These are phyloP conservation scores for Keithomyces neogunnii DNA, from an alignment of 2,329 filamentous ascomycete genomes.

Conservation along the genomic window DNA sequence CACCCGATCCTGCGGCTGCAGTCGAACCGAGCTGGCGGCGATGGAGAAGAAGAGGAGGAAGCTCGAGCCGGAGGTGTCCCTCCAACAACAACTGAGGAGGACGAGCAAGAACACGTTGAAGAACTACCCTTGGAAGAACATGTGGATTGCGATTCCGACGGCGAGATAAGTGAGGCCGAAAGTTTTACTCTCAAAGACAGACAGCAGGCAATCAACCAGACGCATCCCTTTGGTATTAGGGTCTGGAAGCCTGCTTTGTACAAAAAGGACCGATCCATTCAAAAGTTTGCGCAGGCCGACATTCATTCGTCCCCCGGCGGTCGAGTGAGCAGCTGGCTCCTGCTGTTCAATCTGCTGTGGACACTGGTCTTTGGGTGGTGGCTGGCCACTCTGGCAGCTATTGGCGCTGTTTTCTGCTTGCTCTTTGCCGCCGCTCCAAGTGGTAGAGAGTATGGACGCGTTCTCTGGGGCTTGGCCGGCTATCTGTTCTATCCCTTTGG, in stretches of 20 bases:
- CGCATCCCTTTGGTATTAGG: slow-evolving; percentile 95
- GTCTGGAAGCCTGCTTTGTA: slow-evolving; percentile 98
- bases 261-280: slow-evolving; percentile 94
- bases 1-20: slow-evolving; percentile 32
- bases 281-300: slow-evolving; percentile 91
- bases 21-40: slow-evolving; percentile 19
- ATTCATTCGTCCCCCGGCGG: slow-evolving; percentile 93
- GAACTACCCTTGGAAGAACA: slow-evolving; percentile 37
- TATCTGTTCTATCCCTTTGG: slow-evolving; percentile 97
- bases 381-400: slow-evolving; percentile 68
- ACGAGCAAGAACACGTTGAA: slow-evolving; percentile 21
- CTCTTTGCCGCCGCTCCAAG: slow-evolving; percentile 71
- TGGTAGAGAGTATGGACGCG: slow-evolving; percentile 74
- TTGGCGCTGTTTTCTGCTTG: slow-evolving; percentile 71
- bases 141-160: slow-evolving; percentile 57
- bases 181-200: slow-evolving; percentile 97
- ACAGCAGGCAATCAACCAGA: slow-evolving; percentile 96
- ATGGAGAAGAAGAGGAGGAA: slow-evolving; percentile 16
- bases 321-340: slow-evolving; percentile 73
- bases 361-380: slow-evolving; percentile 93
- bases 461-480: slow-evolving; percentile 73
- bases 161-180: slow-evolving; percentile 79
- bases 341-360: slow-evolving; percentile 86
- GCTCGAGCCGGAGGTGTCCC: slow-evolving; percentile 6
- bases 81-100: slow-evolving; percentile 11